Conservation (phyloP, 1,139 yeast species). For the Yamadazyma friedrichii region DNA sequence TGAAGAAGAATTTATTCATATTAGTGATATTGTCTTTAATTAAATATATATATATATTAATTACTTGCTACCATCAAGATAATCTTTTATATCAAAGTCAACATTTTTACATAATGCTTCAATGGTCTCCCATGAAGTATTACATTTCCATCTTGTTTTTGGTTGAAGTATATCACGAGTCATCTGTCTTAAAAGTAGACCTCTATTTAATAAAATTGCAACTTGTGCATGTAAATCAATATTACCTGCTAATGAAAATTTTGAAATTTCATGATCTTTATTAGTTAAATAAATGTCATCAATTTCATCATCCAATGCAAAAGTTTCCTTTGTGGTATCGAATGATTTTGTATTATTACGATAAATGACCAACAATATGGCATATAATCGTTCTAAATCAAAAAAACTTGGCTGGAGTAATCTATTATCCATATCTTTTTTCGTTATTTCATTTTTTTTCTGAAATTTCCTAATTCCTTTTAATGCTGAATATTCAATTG, state of each 20-base stretch:
- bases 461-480: constrained; percentile 32
- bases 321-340: constrained; percentile 22
- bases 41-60: constrained; percentile 4
- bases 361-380: constrained; percentile 61
- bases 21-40: constrained; percentile 23
- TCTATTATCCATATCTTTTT: constrained; percentile 50
- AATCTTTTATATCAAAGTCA: constrained; percentile 54
- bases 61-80: constrained; percentile 21
- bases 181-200: constrained; percentile 49
- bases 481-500: constrained; percentile 47
- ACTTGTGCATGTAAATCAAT: constrained; percentile 57
- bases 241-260: constrained; percentile 35
- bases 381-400: constrained; percentile 66
- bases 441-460: constrained; percentile 35
- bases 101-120: constrained; percentile 51
- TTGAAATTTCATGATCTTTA: constrained; percentile 32
- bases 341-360: constrained; percentile 35
- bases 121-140: constrained; percentile 53
- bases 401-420: constrained; percentile 60
- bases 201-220: constrained; percentile 58
- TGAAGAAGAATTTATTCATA: constrained; percentile 24
- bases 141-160: constrained; percentile 63
- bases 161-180: constrained; percentile 60
- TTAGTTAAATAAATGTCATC: constrained; percentile 30
- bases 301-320: constrained; percentile 31